Evolutionary conservation across 805 yeast genomes (phyloP), one percentile per base, ranked within the genome.

Genomic region (Hyphopichia homilentoma): DNA sequence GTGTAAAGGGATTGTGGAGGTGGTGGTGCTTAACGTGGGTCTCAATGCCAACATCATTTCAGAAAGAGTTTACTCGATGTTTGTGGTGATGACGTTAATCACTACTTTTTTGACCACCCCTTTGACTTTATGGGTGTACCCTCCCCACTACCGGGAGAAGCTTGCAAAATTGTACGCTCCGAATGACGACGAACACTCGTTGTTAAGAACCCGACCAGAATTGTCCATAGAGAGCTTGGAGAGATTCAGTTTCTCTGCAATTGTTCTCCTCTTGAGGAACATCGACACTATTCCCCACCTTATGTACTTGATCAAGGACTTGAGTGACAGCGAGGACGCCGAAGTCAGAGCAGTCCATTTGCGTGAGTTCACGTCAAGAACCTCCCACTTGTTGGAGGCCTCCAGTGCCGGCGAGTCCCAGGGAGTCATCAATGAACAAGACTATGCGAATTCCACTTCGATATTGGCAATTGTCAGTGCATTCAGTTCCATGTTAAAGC

Each of bases 1-100:
- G 5, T 84, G 95, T 68, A 84, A 84, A 57, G 95, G 95, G 57
- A 82, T 84, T 41, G 93, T 84, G 16, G 94, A 84, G 57, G 80
- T 84, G 52, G 89, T 84, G 25, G 93, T 84, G 14, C 64, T 84
- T 42, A 78, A 75, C 25, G 77, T 81, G 16, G 95, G 95, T 30
- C 65, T 83, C 34, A 77, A 74, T 39, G 83, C 93, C 4, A 74
- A 75, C 0, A 84, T 84, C 33, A 76, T 84, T 31, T 65, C 77
- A 4, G 68, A 70, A 35, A 77, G 74, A 39, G 78, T 79, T 1
- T 84, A 76, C 52, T 80, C 89, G 12, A 84, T 84, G 89, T 83
- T 84, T 50, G 75, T 84, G 35, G 76, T 84, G 23, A 84, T 84
- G 95, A 88, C 94, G 0, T 64, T 84, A 38, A 73, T 82, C 5